Evolutionary conservation across 2,329 filamentous ascomycete genomes (phyloP), one percentile per base, ranked within the genome.

Genomic region (Penicillium sp.): DNA sequence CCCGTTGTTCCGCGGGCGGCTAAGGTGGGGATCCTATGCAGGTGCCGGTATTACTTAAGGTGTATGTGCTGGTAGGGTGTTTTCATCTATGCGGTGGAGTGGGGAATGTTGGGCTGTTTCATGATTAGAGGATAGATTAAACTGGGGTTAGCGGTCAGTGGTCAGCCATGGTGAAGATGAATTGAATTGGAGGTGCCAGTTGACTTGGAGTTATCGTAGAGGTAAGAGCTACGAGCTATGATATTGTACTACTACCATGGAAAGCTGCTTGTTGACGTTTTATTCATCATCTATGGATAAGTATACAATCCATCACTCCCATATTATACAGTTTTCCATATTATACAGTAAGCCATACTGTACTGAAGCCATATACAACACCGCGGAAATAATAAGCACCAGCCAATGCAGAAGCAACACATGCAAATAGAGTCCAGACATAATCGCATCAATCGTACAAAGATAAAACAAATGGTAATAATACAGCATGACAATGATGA

Each of bases 391-490:
- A 58, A 21, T 17, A 44, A 48, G 49, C 52, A 61, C 57, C 56
- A 49, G 40, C 51, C 55, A 61, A 60, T 60, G 56, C 56, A 56
- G 50, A 49, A 50, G 33, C n/a, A 17, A 42, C 36, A 37, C 55
- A 59, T 59, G 55, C 46, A 60, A 57, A 48, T 4, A 41, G n/a
- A n/a, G n/a, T n/a, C n/a, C n/a, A 40, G 26, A 53, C 50, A 54
- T 61, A 49, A 55, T 55, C 46, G 50, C 59, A 47, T 61, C 47
- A 59, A 58, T 60, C 55, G 49, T 61, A 55, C 44, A 60, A 52
- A 51, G 36, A 27, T 12, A 18, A 13, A 12, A 43, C 33, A 29
- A 54, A 51, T 56, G 46, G 54, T 60, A 60, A 49, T 58, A 29
- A 58, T 62, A 62, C 56, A 59, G 49, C 32, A 52, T 56, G 37